Conservation (phyloP, 208 protist genomes). For the Leishmania braziliensis region DNA sequence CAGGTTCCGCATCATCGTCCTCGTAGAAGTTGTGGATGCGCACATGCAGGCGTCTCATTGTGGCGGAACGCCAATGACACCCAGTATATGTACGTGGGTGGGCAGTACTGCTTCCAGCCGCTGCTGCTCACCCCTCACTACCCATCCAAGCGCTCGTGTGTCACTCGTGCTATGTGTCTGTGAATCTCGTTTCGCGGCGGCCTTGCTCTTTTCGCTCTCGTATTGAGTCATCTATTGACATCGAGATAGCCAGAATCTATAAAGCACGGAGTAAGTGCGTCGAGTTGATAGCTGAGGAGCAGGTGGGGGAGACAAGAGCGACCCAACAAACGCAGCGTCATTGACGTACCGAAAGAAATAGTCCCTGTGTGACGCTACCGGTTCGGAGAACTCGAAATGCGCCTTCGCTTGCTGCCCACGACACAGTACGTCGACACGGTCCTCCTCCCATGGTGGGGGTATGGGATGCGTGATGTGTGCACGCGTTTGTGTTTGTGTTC, state of each 20-base stretch:
- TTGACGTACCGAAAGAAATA: background rate
- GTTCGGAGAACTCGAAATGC: background rate
- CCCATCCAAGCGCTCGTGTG: background rate
- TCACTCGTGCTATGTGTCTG: background rate
- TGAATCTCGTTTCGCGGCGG: background rate
- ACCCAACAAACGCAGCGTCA: background rate
- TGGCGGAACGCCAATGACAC: background rate
- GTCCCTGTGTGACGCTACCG: background rate
- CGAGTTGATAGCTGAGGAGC: background rate
- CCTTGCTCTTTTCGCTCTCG: background rate
- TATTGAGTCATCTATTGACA: background rate
- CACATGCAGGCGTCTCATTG: constrained; percentile 12
- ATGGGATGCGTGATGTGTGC: background rate
- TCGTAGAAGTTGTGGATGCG: constrained; percentile 30
- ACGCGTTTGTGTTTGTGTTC: background rate
- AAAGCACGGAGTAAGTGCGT: background rate
- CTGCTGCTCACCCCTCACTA: background rate
- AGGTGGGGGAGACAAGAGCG: background rate
- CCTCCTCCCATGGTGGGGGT: background rate
- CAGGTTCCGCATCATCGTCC: constrained; percentile 7
- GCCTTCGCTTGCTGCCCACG: background rate
- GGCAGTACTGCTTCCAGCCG: background rate
- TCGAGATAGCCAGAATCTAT: background rate
- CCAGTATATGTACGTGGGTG: background rate
- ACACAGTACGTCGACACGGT: no score